Evolutionary conservation across 805 yeast genomes (phyloP), one percentile per base, ranked within the genome.

Genomic region (Candida mattraensis): DNA sequence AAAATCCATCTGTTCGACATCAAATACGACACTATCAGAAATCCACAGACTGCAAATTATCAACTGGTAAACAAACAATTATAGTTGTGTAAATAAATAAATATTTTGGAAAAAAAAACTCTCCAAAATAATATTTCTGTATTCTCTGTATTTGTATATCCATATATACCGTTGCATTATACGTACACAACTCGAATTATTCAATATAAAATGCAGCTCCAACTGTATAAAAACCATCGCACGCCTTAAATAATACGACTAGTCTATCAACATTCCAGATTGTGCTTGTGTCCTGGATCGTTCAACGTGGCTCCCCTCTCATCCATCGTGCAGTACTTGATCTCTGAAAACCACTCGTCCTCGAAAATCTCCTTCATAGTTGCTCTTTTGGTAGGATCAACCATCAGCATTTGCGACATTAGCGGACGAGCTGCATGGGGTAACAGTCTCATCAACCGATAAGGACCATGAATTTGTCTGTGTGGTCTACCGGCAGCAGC

Each of bases 361-460:
- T 64, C 61, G 41, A 79, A 64, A 7, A 85, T 73, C 20, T 83
- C 88, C 19, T 72, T 73, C 53, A 85, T 61, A 1, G 84, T 73
- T 1, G 88, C 86, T 51, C 94, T 71, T 39, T 70, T 64, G 1
- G 40, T 38, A 8, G 83, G 80, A 45, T 83, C 86, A 11, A 82
- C 66, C 33, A 69, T 69, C 18, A 85, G 61, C 79, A 85, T 83
- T 40, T 63, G 69, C 16, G 83, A 79, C 19, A 85, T 67, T 8
- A 85, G 66, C 9, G 91, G 93, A 59, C 95, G 72, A 11, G 93
- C 67, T 6, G 91, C 88, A 58, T 85, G 95, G 4, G 95, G 95
- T 23, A 85, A 62, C 33, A 85, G 64, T 61, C 95, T 74, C 81
- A 85, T 76, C 46, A 85, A 64, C 55, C 95, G 69, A 61, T 85